Percentiles rank a stretch among this genome's conserved stretches.
phyloP scores from a whole-genome alignment of 1,284 basidiomycete species.

The Amylostereum areolatum region DNA sequence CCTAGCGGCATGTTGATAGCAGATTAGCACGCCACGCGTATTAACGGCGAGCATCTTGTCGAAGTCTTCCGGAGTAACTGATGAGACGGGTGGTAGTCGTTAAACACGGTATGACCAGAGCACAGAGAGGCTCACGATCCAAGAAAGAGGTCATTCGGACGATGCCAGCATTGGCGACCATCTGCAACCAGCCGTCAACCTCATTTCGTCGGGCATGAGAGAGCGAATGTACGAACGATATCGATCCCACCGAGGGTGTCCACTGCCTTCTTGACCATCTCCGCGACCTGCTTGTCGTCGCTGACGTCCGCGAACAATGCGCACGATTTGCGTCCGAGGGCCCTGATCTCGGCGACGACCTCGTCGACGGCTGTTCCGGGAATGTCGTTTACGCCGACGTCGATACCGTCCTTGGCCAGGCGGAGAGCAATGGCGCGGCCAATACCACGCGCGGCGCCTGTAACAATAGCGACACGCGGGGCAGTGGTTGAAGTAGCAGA shows the following conservation, averaged over 20 bases:
- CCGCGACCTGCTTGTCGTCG: slow-evolving; percentile 27
- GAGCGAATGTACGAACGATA: slow-evolving; percentile 7
- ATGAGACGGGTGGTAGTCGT: not conserved
- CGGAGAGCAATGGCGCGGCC: slow-evolving; percentile 35
- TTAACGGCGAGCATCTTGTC: slow-evolving; percentile 12
- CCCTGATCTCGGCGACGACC: slow-evolving; percentile 26
- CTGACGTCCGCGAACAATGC: slow-evolving; percentile 18
- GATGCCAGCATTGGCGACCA: slow-evolving; percentile 37
- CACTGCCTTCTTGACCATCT: slow-evolving; percentile 25
- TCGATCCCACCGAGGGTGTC: slow-evolving; percentile 22
- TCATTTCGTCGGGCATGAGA: not conserved
- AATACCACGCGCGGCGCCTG: slow-evolving; percentile 36
- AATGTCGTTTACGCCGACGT: slow-evolving; percentile 33
- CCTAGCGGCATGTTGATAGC: slow-evolving; percentile 25
- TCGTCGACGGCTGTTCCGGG: slow-evolving; percentile 21
- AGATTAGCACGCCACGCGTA: slow-evolving; percentile 14
- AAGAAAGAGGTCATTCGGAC: slow-evolving; percentile 25
- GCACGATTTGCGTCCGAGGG: slow-evolving; percentile 24
- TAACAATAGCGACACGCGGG: slow-evolving; percentile 29
- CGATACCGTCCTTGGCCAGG: slow-evolving; percentile 34
- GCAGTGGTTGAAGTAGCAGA: no score
- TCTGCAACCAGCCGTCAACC: not conserved
- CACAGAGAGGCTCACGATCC: slow-evolving; percentile 20
- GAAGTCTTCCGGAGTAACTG: slow-evolving; percentile 13
- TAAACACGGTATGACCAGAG: not conserved